Evolutionary conservation across 805 yeast genomes (phyloP).

Genomic region (Kockiozyma suomiensis): DNA sequence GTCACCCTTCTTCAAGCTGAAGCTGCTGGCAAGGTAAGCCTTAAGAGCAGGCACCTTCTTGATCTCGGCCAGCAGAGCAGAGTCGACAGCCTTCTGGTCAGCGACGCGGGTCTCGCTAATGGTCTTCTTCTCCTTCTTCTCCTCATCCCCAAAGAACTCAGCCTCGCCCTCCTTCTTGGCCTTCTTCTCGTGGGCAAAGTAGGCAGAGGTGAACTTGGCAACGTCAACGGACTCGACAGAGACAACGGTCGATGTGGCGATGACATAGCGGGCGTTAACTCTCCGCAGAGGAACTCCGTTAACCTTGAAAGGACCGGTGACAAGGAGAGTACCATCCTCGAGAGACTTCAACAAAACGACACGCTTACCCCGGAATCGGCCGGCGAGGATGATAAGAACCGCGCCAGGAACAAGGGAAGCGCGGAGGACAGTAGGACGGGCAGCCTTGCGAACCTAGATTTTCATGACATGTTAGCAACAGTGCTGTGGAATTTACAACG

Average conservation of each 20-base stretch:
- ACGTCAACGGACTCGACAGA: conserved; percentile 78
- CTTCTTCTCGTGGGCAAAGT: conserved; percentile 95
- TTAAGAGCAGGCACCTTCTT: conserved; percentile 96
- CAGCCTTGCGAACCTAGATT: conserved; percentile 69
- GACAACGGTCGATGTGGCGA: conserved; percentile 96
- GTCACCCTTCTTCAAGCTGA: conserved; percentile 98
- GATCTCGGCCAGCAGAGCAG: conserved; percentile 88
- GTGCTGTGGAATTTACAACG: neutral
- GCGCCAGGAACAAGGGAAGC: conserved; percentile 97
- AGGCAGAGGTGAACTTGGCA: conserved; percentile 87
- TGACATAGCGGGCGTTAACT: conserved; percentile 96
- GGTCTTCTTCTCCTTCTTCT: conserved; percentile 74
- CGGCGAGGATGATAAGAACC: conserved; percentile 95
- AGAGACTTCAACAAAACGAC: conserved; percentile 95
- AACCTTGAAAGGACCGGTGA: conserved; percentile 98
- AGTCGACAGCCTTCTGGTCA: conserved; percentile 95
- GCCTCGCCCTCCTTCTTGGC: conserved; percentile 82
- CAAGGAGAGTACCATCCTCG: conserved; percentile 97
- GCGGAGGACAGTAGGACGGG: conserved; percentile 93
- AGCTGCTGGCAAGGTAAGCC: conserved; percentile 92
- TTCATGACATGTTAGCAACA: neutral
- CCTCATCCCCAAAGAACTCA: conserved; percentile 86
- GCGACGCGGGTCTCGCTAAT: conserved; percentile 91
- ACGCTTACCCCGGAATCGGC: conserved; percentile 99
- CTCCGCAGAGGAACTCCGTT: conserved; percentile 99